Evolutionary conservation across 306 rosid genomes (phyloP), one percentile per base, ranked within the genome.

Genomic region (Lithocarpus polystachyus): DNA sequence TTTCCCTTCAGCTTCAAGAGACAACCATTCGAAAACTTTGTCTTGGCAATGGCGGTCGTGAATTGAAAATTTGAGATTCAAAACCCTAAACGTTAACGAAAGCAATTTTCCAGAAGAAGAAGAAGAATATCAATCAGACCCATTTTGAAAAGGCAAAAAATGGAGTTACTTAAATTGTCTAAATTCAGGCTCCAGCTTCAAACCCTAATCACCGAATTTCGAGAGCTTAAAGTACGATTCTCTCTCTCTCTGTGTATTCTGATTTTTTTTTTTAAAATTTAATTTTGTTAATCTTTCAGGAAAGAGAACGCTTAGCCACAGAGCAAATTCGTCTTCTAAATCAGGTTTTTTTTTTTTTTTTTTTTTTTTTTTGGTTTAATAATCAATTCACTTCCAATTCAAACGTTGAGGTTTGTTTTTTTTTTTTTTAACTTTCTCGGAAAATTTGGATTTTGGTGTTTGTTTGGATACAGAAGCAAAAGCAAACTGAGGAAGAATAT

Each of bases 181-280:
- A 93, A 89, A 86, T 88, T 93, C 86, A 93, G 81, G 84, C 94
- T 90, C 75, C 96, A 87, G 76, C 88, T 93, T 56, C 94, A 84
- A 74, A 56, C 94, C 23, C 86, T 89, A 40, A 57, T 89, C 74
- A 24, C 92, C 54, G 96, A 93, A 88, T 87, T 88, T 84, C 89
- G 90, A 57, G 91, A 88, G 37, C 92, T 90, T 77, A 80, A 87
- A 88, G 97, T 93, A 84, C 78, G 68, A 4, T n/a, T 73, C 71
- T 24, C 77, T 56, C 13, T 43, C 48, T 48, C 70, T 71, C 51
- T 76, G 6, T 28, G 51, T 56, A 56, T 72, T 24, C 29, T 78
- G 24, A 61, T 53, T 60, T 68, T 79, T 15, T 59, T 73, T 80
- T 68, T 10, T 17, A 17, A 8, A 8, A 48, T 68, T 52, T 6